phyloP scores from a whole-genome alignment of 345 rosid species.

The Populus tremula region DNA sequence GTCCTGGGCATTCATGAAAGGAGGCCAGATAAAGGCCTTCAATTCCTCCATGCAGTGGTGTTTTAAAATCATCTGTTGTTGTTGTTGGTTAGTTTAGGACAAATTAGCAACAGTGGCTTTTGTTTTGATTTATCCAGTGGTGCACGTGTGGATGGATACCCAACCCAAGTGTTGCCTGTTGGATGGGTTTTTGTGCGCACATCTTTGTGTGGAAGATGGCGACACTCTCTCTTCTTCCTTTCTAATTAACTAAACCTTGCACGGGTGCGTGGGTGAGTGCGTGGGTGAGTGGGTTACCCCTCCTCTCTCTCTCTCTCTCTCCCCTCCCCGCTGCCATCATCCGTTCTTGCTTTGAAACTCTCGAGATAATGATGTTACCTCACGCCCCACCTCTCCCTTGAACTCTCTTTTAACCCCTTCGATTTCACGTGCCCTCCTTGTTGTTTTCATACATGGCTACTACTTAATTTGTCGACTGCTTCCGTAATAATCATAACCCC shows the following conservation, averaged over 20 bases:
- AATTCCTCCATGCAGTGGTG: too few species aligned
- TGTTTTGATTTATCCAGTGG: too few species aligned
- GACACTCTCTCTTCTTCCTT: conserved; percentile 5
- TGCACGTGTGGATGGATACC: too few species aligned
- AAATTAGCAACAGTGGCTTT: too few species aligned
- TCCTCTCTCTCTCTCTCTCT: not conserved
- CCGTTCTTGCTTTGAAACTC: not conserved
- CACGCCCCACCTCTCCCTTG: not conserved
- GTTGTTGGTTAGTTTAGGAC: too few species aligned
- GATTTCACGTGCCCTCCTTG: not conserved
- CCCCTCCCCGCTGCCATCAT: not conserved
- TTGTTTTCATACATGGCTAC: too few species aligned
- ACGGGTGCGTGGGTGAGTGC: not conserved
- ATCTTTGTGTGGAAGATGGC: conserved; percentile 47
- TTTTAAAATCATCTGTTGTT: too few species aligned
- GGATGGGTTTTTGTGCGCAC: conserved; percentile 37
- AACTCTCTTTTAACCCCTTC: not conserved
- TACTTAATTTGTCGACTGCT: too few species aligned
- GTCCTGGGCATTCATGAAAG: not conserved
- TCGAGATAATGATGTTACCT: conserved; percentile 10
- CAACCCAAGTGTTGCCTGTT: conserved; percentile 29
- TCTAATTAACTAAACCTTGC: not conserved
- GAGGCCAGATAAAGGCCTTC: too few species aligned
- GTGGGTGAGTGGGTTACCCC: too few species aligned
- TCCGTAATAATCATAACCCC: too few species aligned